Percentiles rank a stretch among this genome's conserved stretches.
These are phyloP conservation scores for Kodamaea alishanica DNA, from an alignment of 1,139 yeast genomes.

Conservation along the genomic window DNA sequence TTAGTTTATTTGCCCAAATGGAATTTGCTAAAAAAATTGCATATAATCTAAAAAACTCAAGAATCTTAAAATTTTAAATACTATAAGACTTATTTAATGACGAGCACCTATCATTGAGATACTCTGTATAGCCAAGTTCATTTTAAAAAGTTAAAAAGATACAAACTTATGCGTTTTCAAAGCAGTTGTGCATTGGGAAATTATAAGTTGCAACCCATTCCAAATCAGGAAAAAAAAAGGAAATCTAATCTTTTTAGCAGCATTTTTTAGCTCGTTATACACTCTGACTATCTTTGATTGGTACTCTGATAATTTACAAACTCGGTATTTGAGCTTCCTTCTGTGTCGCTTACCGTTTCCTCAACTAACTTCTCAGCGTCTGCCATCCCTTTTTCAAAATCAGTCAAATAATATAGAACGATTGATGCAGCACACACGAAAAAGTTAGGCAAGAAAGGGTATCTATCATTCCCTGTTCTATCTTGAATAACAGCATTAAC, in stretches of 20 bases:
- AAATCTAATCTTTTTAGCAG: neutral
- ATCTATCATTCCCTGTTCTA: slow-evolving; percentile 35
- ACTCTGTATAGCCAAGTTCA: too few species aligned
- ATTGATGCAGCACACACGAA: slow-evolving; percentile 27
- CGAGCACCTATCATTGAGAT: too few species aligned
- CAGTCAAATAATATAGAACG: slow-evolving; percentile 25
- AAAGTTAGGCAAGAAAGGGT: slow-evolving; percentile 40
- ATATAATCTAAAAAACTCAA: too few species aligned
- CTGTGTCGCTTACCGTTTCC: neutral
- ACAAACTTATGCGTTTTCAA: too few species aligned
- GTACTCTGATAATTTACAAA: neutral
- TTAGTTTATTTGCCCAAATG: too few species aligned
- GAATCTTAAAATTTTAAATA: too few species aligned
- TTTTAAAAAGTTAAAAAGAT: too few species aligned
- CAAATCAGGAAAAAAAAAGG: too few species aligned
- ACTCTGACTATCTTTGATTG: neutral
- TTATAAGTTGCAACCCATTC: too few species aligned
- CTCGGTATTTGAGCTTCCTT: neutral
- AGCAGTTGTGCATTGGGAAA: too few species aligned
- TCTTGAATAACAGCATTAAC: slow-evolving; percentile 43
- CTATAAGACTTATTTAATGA: too few species aligned
- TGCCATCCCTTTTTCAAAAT: slow-evolving; percentile 34
- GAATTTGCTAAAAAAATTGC: too few species aligned
- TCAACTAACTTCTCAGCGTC: slow-evolving; percentile 18
- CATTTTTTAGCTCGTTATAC: neutral